Evolutionary conservation across 1,139 yeast genomes (phyloP).

Genomic region (Candida gigantensis): DNA sequence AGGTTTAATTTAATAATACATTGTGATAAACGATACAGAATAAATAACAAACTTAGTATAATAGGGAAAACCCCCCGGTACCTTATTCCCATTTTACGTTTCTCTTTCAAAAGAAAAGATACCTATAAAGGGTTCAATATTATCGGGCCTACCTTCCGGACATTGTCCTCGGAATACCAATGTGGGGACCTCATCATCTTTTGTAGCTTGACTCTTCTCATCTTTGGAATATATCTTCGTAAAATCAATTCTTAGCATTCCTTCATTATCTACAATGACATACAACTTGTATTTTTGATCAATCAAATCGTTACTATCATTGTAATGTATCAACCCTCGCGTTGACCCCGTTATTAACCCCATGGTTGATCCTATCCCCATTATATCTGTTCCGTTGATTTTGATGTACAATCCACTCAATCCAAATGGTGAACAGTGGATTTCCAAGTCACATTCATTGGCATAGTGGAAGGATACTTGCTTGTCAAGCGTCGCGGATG

Average conservation of each 20-base stretch:
- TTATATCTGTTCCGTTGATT: slow-evolving; percentile 51
- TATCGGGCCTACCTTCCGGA: slow-evolving; percentile 57
- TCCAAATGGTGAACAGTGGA: slow-evolving; percentile 63
- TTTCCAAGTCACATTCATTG: slow-evolving; percentile 55
- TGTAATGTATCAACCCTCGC: slow-evolving; percentile 52
- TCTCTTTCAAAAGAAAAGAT: slow-evolving; percentile 55
- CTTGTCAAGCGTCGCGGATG: slow-evolving; percentile 8
- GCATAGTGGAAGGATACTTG: slow-evolving; percentile 46
- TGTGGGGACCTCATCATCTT: slow-evolving; percentile 49
- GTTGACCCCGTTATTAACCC: slow-evolving; percentile 57
- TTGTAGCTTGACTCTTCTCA: too few species aligned
- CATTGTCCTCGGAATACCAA: slow-evolving; percentile 53
- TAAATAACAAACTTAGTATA: too few species aligned
- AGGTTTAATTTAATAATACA: too few species aligned
- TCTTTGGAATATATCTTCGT: slow-evolving; percentile 42
- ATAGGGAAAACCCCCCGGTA: too few species aligned
- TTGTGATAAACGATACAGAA: too few species aligned
- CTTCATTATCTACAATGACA: slow-evolving; percentile 53
- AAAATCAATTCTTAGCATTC: slow-evolving; percentile 53
- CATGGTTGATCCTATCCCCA: slow-evolving; percentile 62
- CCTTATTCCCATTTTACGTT: too few species aligned
- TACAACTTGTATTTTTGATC: slow-evolving; percentile 53
- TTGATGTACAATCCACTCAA: slow-evolving; percentile 54
- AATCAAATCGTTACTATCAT: slow-evolving; percentile 48
- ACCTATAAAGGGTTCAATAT: slow-evolving; percentile 57